Conservation (phyloP, 768 basidiomycete species). For the Xerocomus brunneocitrinus region DNA sequence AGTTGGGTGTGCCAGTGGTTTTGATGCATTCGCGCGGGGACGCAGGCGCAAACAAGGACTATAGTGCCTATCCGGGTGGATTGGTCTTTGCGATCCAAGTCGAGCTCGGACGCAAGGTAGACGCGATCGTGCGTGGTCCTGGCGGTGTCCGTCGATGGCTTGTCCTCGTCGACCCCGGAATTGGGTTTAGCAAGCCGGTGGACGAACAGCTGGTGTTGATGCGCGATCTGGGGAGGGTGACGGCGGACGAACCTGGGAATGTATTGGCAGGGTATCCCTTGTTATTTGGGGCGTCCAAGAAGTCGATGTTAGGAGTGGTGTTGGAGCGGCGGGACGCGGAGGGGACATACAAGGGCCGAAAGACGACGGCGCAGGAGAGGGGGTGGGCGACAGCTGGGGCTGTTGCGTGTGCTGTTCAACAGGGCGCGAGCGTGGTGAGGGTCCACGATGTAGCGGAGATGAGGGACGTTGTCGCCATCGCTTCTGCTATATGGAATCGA, state of each 20-base stretch:
- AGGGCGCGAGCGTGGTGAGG: slow-evolving; percentile 66
- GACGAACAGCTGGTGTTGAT: slow-evolving; percentile 71
- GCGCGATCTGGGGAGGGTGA: slow-evolving; percentile 44
- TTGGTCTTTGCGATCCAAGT: slow-evolving; percentile 63
- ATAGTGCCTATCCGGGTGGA: slow-evolving; percentile 41
- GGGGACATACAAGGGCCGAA: slow-evolving; percentile 40
- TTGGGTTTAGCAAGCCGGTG: slow-evolving; percentile 89
- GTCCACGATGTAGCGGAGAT: slow-evolving; percentile 80
- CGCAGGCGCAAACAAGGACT: slow-evolving; percentile 70
- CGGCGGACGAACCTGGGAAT: slow-evolving; percentile 42
- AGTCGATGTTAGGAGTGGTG: slow-evolving; percentile 75
- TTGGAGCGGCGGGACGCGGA: slow-evolving; percentile 43
- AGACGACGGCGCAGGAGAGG: slow-evolving; percentile 62
- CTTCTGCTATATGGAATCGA: slow-evolving; percentile 52
- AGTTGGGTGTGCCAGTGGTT: slow-evolving; percentile 71
- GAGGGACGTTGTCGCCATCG: slow-evolving; percentile 66
- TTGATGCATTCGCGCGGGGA: slow-evolving; percentile 95
- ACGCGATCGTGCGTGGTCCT: slow-evolving; percentile 55
- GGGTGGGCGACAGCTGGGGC: slow-evolving; percentile 77
- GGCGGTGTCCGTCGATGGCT: slow-evolving; percentile 84
- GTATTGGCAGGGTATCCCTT: slow-evolving; percentile 55
- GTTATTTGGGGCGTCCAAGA: slow-evolving; percentile 77
- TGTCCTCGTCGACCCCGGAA: slow-evolving; percentile 84
- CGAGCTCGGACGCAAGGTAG: slow-evolving; percentile 71
- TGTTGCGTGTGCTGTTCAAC: slow-evolving; percentile 69